Evolutionary conservation across 1,284 basidiomycete species (phyloP), one percentile per base, ranked within the genome.

Genomic region (Stygiomarasmius scandens): DNA sequence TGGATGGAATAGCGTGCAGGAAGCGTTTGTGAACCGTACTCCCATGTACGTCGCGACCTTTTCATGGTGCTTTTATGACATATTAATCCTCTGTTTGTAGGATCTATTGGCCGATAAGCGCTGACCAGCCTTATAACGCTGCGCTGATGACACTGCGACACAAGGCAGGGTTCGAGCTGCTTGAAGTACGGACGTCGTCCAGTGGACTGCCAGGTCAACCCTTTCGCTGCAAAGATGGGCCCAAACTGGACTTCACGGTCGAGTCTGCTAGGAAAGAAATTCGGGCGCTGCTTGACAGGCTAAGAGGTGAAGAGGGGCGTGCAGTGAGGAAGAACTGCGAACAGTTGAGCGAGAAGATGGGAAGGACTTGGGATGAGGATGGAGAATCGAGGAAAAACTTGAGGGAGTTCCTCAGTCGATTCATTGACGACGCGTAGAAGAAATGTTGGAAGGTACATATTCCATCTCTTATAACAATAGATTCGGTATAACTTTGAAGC

Each of bases 51-150:
- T 49, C 14, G 16, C 14, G 5, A 22, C 14, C n/a, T 29, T 23
- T 24, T 32, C 22, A 48, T 47, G 36, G 16, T 3, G 14, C n/a
- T 51, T 19, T 22, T 44, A n/a, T 25, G 10, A 47, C 6, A 32
- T 32, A 6, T 32, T 12, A 12, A 32, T 6, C 5, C 12, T 32
- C 6, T 6, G 29, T 6, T 32, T 32, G 5, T 19, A 59, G 58
- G 27, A 56, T 59, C 25, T 53, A 43, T 24, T 59, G 58, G 58
- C 58, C 58, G 11, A 47, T 52, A 16, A 23, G 45, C 19, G 49
- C 50, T 19, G 58, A 59, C 23, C 58, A 59, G 20, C 58, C 54
- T 25, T 50, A 52, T 9, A 59, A 56, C 25, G 49, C 54, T 3
- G 38, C 51, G 2, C 12, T 32, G 29, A 19, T 52, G 8, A 45